phyloP scores from a whole-genome alignment of 2,329 filamentous ascomycete species.

The Teratosphaeria gauchensis region DNA sequence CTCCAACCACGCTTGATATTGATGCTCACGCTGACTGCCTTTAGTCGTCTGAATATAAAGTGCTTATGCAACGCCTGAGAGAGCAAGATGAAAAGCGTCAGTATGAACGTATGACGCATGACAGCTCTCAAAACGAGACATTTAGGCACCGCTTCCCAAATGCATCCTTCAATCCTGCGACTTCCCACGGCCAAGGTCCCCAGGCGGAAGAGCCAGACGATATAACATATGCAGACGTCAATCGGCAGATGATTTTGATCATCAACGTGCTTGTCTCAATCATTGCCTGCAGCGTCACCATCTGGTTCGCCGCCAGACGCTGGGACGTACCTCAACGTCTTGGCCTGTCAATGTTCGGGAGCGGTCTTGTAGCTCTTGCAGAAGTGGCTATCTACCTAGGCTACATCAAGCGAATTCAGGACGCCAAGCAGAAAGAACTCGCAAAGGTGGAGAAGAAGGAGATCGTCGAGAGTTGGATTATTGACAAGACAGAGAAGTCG shows the following conservation, averaged over 20 bases:
- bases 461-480: conserved; percentile 62
- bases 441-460: conserved; percentile 56
- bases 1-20: background rate
- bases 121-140: conserved; percentile 45
- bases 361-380: conserved; percentile 59
- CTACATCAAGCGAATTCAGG: conserved; percentile 61
- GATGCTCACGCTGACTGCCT: background rate
- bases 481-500: conserved; percentile 23
- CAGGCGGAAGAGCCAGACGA: conserved; percentile 48
- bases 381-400: conserved; percentile 70
- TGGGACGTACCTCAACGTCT: conserved; percentile 64
- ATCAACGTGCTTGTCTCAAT: conserved; percentile 86
- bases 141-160: conserved; percentile 53
- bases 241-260: conserved; percentile 74
- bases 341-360: conserved; percentile 61
- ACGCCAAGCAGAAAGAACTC: conserved; percentile 56
- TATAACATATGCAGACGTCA: conserved; percentile 60
- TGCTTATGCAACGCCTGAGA: conserved; percentile 76
- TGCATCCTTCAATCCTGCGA: conserved; percentile 30
- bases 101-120: conserved; percentile 72
- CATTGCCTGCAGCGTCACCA: conserved; percentile 62
- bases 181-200: conserved; percentile 20
- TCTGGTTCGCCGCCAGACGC: conserved; percentile 70
- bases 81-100: conserved; percentile 70
- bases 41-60: conserved; percentile 72